Evolutionary conservation across 2,329 filamentous ascomycete genomes (phyloP), one percentile per base, ranked within the genome.

Genomic region (Berkeleyomyces rouxiae): DNA sequence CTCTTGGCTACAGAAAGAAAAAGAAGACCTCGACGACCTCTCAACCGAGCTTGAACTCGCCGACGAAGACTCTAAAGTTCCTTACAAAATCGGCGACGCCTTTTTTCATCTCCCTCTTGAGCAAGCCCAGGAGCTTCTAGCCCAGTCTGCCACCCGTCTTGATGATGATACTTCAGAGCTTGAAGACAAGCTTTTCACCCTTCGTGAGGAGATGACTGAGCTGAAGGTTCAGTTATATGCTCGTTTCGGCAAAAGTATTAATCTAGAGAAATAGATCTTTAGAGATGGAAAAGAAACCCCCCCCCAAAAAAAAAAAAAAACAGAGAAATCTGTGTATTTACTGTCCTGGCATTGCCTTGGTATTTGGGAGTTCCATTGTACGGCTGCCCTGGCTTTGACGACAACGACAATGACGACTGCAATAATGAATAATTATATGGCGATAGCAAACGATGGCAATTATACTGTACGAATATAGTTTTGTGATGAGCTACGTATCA

Each of bases 41-140:
- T 87, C 86, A 1, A 88, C 81, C 61, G 93, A 99, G 73, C 80
- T 99, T 57, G 93, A 99, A 75, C 83, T 99, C 16, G 89, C 90
- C 61, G 92, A 97, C 72, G 93, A 99, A 73, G 92, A 97, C 69
- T 90, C 96, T 61, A 84, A 87, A 70, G 85, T 99, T 31, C 91
- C 89, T 88, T 97, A 97, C 79, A 95, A 95, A 76, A 89, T 99
- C 64, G 93, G 93, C 67, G 93, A 97, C 73, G 88, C 90, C 4
- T 99, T 97, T 76, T 88, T 97, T 73, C 87, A 90, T 64, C 76
- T 99, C 61, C 85, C 87, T 7, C 81, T 96, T 13, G 76, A 85
- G 58, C 87, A 96, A 71, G 93, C 93, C 2, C 90, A 96, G 71
- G 85, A 92, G 68, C 82, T 97, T 74, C 84, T 99, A 4, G 78